Conservation (phyloP, 352 stramenopile species). For the Phytophthora aleatoria region DNA sequence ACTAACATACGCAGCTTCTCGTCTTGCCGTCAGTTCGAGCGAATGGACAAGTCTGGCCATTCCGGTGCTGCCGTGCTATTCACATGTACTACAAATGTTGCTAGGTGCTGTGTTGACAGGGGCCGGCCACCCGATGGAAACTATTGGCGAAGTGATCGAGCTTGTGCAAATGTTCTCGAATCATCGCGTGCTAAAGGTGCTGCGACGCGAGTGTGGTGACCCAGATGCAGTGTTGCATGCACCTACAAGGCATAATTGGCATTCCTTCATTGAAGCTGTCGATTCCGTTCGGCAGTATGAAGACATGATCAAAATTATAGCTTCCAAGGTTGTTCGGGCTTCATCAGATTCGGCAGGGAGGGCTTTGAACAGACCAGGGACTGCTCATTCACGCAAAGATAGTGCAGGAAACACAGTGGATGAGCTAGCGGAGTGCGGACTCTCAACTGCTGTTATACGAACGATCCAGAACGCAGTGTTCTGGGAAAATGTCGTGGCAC, state of each 20-base stretch:
- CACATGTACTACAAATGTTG: conserved; percentile 53
- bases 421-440: conserved; percentile 46
- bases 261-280: conserved; percentile 82
- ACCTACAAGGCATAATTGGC: conserved; percentile 57
- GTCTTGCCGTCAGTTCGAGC: conserved; percentile 44
- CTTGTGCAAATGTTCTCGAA: conserved; percentile 73
- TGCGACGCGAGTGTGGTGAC: conserved; percentile 72
- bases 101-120: conserved; percentile 67
- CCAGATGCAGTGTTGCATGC: conserved; percentile 54
- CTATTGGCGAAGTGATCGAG: conserved; percentile 71
- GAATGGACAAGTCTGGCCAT: conserved; percentile 49
- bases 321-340: conserved; percentile 53
- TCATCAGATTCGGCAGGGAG: conserved; percentile 15
- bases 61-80: conserved; percentile 68
- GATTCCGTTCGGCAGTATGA: conserved; percentile 82
- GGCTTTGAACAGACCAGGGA: conserved; percentile 1
- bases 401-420: conserved; percentile 49
- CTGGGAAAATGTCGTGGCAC: conserved; percentile 73
- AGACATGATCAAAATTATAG: conserved; percentile 87
- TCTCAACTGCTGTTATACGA: conserved; percentile 47
- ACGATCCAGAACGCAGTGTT: conserved; percentile 72
- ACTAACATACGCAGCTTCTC: conserved; percentile 45
- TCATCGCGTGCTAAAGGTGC: conserved; percentile 51
- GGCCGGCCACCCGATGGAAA: conserved; percentile 50
- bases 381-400: conserved; percentile 43